A percentile compares a stretch with the other conserved stretches of the same genome.
These are phyloP conservation scores for Trichaptum fuscoviolaceum DNA, from an alignment of 768 basidiomycete genomes.

Conservation along the genomic window DNA sequence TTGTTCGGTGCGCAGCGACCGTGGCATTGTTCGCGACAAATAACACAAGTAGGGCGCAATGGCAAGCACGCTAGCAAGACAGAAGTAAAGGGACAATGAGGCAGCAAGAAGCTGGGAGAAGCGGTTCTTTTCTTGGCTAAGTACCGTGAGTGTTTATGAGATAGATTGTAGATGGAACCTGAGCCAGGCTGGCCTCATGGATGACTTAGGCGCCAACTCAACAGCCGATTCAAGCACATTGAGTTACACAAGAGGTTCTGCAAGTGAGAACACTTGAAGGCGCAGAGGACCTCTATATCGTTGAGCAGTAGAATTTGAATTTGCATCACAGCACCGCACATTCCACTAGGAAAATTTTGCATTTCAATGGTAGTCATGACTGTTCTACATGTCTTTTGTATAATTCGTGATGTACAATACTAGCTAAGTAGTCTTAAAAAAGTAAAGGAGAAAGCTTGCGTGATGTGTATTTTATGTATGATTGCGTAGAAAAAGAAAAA, in stretches of 20 bases:
- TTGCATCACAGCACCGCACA: too few species aligned
- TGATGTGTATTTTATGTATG: background rate
- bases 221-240: background rate
- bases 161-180: background rate
- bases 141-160: too few species aligned
- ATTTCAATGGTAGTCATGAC: background rate
- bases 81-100: background rate
- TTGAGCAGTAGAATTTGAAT: too few species aligned
- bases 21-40: background rate
- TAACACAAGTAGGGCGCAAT: background rate
- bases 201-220: background rate
- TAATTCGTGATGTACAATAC: background rate
- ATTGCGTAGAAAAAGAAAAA: background rate
- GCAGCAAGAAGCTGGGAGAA: background rate
- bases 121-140: background rate
- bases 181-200: background rate
- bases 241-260: too few species aligned
- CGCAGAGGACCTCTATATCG: too few species aligned
- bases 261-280: too few species aligned
- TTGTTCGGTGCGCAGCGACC: background rate
- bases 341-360: too few species aligned
- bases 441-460: background rate
- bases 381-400: background rate
- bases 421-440: background rate
- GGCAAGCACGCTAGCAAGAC: background rate